Conservation (phyloP, 257 asterid genomes). For the Nicotiana obtusifolia region DNA sequence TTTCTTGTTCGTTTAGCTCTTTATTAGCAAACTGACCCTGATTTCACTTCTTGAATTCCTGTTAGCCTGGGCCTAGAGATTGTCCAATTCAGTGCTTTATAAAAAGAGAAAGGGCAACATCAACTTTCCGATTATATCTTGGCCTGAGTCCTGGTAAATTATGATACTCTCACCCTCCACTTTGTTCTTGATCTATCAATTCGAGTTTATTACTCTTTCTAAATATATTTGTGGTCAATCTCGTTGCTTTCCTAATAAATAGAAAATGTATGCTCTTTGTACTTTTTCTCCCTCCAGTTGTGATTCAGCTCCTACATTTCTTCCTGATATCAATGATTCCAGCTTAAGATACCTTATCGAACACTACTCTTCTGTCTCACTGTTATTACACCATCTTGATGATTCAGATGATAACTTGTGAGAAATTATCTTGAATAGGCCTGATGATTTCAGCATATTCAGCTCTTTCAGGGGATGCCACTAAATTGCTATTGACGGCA, state of each 20-base stretch:
- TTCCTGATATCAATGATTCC: neutral
- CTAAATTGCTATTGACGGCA: slow-evolving; percentile 55
- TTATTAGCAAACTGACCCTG: neutral
- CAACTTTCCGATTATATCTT: slow-evolving; percentile 50
- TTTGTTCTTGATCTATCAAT: neutral
- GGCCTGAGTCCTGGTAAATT: slow-evolving; percentile 67
- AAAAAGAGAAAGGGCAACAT: slow-evolving; percentile 63
- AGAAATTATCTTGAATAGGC: neutral
- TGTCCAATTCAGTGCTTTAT: slow-evolving; percentile 67
- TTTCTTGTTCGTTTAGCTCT: neutral
- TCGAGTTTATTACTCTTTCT: neutral
- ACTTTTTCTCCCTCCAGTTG: neutral
- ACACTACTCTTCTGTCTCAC: neutral
- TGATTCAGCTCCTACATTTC: neutral
- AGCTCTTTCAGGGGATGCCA: slow-evolving; percentile 60
- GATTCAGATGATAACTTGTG: neutral
- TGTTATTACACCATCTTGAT: neutral
- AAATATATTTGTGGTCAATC: neutral
- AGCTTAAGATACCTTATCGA: neutral
- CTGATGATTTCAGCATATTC: slow-evolving; percentile 17
- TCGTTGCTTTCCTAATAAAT: neutral
- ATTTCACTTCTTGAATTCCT: slow-evolving; percentile 1
- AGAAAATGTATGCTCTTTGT: neutral
- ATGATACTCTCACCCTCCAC: neutral
- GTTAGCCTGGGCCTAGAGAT: slow-evolving; percentile 70